phyloP scores from a whole-genome alignment of 2,329 filamentous ascomycete species.

The Cephalotrichum gorgonifer region DNA sequence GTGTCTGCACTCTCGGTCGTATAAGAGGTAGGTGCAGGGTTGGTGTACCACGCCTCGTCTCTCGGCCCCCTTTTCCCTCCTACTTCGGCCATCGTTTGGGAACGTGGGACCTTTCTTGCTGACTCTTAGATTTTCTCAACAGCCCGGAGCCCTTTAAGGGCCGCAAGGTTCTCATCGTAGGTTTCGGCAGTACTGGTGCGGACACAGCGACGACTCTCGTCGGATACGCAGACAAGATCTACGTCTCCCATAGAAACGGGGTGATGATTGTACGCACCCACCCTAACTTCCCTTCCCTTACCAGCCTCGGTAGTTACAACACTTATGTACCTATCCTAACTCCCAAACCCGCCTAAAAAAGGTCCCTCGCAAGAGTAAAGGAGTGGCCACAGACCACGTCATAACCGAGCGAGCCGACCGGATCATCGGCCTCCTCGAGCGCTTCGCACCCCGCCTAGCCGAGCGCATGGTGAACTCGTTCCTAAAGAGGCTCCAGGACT shows the following conservation, averaged over 20 bases:
- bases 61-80: too few species aligned
- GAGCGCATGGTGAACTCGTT: constrained; percentile 7
- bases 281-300: background rate
- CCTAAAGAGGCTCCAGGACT: constrained; percentile 13
- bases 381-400: constrained; percentile 21
- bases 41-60: too few species aligned
- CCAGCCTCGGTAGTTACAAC: background rate
- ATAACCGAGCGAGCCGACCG: constrained; percentile 21
- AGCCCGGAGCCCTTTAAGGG: constrained; percentile 21
- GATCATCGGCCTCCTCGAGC: constrained; percentile 17
- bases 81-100: too few species aligned
- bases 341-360: constrained; percentile 5
- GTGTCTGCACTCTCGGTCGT: constrained; percentile 26
- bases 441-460: constrained; percentile 11
- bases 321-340: background rate
- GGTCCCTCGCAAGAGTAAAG: constrained; percentile 19
- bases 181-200: constrained; percentile 26
- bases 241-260: constrained; percentile 29
- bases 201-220: constrained; percentile 20
- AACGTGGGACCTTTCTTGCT: background rate
- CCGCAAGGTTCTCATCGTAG: constrained; percentile 32
- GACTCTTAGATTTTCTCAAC: background rate
- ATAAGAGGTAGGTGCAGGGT: constrained; percentile 15
- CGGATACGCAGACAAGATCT: constrained; percentile 24
- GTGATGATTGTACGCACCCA: constrained; percentile 19